Conservation (phyloP, 768 basidiomycete species). For the Leccinum pellstonianum region DNA sequence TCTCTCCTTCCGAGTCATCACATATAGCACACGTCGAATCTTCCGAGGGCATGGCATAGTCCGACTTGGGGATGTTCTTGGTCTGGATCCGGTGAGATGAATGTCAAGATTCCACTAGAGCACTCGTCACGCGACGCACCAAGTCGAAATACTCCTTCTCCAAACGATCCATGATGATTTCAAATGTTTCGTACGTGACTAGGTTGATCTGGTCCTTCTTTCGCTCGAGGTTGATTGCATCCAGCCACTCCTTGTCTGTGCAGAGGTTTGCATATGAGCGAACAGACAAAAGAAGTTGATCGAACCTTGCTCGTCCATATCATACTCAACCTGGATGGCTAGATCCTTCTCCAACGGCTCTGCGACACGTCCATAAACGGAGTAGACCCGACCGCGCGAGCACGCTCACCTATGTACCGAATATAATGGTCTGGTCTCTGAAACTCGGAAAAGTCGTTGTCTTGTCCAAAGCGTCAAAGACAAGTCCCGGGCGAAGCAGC, state of each 20-base stretch:
- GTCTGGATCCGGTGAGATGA: conserved; percentile 49
- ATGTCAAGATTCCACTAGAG: conserved; percentile 4
- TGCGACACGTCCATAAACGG: conserved; percentile 30
- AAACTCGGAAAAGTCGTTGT: conserved; percentile 71
- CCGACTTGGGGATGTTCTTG: conserved; percentile 89
- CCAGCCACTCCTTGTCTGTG: conserved; percentile 93
- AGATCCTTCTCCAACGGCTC: conserved; percentile 94
- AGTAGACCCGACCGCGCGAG: background rate
- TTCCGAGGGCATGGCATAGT: conserved; percentile 85
- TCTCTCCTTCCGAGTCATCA: conserved; percentile 98
- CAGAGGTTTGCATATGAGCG: conserved; percentile 2
- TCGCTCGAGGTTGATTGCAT: conserved; percentile 77
- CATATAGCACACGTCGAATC: conserved; percentile 97
- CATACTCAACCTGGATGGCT: conserved; percentile 93
- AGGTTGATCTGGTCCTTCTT: conserved; percentile 69
- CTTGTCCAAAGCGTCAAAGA: conserved; percentile 34
- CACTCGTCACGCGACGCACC: conserved; percentile 44
- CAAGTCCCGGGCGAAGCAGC: background rate
- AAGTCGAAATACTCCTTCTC: conserved; percentile 99
- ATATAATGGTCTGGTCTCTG: conserved; percentile 82
- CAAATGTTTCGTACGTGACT: conserved; percentile 84
- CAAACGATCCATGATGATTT: conserved; percentile 94
- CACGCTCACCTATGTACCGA: conserved; percentile 75
- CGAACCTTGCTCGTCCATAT: conserved; percentile 98
- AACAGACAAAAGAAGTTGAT: background rate